Evolutionary conservation across 1,284 basidiomycete species (phyloP).

Genomic region (Cryptococcus sp.): DNA sequence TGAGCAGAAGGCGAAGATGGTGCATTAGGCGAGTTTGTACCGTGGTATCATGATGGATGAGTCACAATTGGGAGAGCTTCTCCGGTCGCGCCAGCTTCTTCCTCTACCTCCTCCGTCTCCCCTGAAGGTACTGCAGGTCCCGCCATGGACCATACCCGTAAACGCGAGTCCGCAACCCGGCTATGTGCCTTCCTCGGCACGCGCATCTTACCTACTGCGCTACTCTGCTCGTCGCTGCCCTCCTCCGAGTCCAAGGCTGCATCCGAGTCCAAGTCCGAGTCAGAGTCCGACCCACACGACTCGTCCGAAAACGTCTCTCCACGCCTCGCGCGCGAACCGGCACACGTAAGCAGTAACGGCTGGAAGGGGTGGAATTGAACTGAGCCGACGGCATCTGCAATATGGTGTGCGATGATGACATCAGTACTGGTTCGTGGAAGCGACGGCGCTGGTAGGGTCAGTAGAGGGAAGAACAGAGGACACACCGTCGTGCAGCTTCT

Average conservation of each 20-base stretch:
- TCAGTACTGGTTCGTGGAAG: background rate
- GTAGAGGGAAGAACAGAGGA: background rate
- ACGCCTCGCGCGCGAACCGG: conserved; percentile 27
- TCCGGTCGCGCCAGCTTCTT: too few relatives aligned
- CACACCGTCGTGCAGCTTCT: conserved; percentile 22
- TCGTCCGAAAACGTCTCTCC: conserved; percentile 2
- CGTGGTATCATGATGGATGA: too few relatives aligned
- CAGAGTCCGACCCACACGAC: background rate
- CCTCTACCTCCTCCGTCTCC: too few relatives aligned
- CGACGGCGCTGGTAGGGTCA: background rate
- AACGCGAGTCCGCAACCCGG: too few relatives aligned
- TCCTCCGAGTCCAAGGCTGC: background rate
- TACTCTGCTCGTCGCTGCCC: background rate
- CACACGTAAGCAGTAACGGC: conserved; percentile 33
- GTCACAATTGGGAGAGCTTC: too few relatives aligned
- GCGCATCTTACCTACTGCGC: too few relatives aligned
- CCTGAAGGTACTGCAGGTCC: too few relatives aligned
- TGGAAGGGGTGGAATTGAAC: conserved; percentile 44
- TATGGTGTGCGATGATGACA: background rate
- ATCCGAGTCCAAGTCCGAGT: conserved; percentile 1
- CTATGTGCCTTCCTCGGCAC: too few relatives aligned
- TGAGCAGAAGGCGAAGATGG: background rate
- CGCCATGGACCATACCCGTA: background rate
- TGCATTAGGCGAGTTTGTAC: background rate
- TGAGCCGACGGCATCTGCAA: conserved; percentile 38